Evolutionary conservation across 164 flowering plant genomes (phyloP), one percentile per base, ranked within the genome.

Genomic region (Liquidambar formosana): DNA sequence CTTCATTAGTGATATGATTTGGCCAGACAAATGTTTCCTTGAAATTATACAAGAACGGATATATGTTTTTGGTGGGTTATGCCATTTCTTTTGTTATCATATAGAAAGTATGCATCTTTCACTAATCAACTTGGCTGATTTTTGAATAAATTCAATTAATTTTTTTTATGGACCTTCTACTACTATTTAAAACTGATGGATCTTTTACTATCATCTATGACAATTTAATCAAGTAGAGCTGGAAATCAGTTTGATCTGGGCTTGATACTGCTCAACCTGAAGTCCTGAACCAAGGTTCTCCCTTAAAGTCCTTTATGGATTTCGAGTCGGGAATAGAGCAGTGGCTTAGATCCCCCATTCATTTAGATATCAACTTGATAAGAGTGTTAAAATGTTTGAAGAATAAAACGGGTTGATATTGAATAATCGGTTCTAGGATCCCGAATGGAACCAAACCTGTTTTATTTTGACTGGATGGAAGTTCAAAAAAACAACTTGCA

Each of bases 41-140:
- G 60, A 25, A 57, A 25, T 15, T 23, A 11, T 25, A 26, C 41
- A 33, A 19, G 6, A 22, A 49, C 25, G 33, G 15, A 21, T 23
- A 23, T 57, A 25, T 57, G 60, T 33, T 57, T 57, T 13, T 25
- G 60, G 6, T 14, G 23, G 6, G 13, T 23, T 23, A 15, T 25
- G 28, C 25, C 23, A 19, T 54, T 54, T 54, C 5, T 54, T 28
- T 33, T 33, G 11, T 33, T 5, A 15, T 59, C 10, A 16, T 8
- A 28, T 59, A 16, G 14, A 33, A 3, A 1, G 41, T 61, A 10
- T 43, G 10, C 44, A 19, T 61, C 46, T 38, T 51, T 43, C 47
- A 41, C 64, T n/a, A 38, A 38, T 61, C 48, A 57, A 19, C 16
- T 61, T 61, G 47, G 48, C 38, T 61, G 21, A 22, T 43, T 57